A percentile compares a stretch with the other conserved stretches of the same genome.
phyloP scores from a whole-genome alignment of 805 yeast genomes.

The Lipomyces sp. region DNA sequence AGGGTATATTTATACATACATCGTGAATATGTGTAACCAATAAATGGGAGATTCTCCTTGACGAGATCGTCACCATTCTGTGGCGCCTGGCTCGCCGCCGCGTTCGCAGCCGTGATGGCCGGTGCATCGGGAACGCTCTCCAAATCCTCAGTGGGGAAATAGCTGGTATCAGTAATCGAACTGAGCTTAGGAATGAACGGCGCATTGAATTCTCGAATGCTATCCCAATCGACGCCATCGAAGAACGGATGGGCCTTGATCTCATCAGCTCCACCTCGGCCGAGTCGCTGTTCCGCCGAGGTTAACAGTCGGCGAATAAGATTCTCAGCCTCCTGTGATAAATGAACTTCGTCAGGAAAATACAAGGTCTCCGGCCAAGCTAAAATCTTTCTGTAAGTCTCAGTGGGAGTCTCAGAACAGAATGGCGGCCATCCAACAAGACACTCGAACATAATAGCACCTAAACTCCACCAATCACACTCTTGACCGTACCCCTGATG shows the following conservation, averaged over 20 bases:
- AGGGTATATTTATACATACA: constrained; percentile 59
- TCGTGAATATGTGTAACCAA: constrained; percentile 94
- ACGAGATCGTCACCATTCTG: constrained; percentile 24
- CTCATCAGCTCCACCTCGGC: constrained; percentile 92
- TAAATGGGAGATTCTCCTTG: constrained; percentile 87
- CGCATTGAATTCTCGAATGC: constrained; percentile 84
- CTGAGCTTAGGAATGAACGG: constrained; percentile 92
- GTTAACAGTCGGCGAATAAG: constrained; percentile 77
- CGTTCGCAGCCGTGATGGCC: constrained; percentile 36
- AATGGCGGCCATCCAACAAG: constrained; percentile 97
- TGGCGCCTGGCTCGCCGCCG: constrained; percentile 22
- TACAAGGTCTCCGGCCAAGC: constrained; percentile 88
- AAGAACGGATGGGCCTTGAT: constrained; percentile 90
- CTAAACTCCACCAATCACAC: constrained; percentile 98
- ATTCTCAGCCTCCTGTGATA: constrained; percentile 87
- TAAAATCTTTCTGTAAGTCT: constrained; percentile 86
- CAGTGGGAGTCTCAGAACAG: constrained; percentile 93
- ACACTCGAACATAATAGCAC: constrained; percentile 97
- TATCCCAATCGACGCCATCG: constrained; percentile 94
- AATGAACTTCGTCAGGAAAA: constrained; percentile 89
- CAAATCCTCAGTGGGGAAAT: constrained; percentile 96
- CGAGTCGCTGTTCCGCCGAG: constrained; percentile 77
- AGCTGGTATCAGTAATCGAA: constrained; percentile 92
- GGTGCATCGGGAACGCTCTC: constrained; percentile 88
- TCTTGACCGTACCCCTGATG: constrained; percentile 96